Evolutionary conservation across 2,329 filamentous ascomycete genomes (phyloP).

Genomic region (Plenodomus lindquistii): DNA sequence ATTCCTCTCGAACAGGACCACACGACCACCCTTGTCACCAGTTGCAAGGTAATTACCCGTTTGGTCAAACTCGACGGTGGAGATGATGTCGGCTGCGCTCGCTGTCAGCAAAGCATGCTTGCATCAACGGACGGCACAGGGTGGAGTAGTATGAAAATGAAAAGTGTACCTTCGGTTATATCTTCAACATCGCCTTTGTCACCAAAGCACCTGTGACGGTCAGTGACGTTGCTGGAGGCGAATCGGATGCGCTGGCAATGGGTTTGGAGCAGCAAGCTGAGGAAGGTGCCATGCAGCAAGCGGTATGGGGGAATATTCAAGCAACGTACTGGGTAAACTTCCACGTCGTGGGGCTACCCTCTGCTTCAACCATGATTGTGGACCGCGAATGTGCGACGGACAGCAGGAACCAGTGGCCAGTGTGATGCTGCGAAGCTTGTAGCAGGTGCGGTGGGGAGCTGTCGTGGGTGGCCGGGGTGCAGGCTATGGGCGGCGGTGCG

Average conservation of each 20-base stretch:
- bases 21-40: conserved; percentile 85
- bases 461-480: conserved; percentile 7
- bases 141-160: conserved; percentile 2
- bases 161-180: conserved; percentile 82
- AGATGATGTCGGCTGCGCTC: conserved; percentile 79
- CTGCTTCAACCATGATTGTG: conserved; percentile 90
- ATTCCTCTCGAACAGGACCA: conserved; percentile 88
- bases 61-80: conserved; percentile 87
- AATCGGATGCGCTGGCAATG: not conserved
- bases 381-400: conserved; percentile 10
- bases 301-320: not conserved
- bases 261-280: not conserved
- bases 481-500: conserved; percentile 15
- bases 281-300: not conserved
- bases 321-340: conserved; percentile 95
- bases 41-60: conserved; percentile 88
- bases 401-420: conserved; percentile 15
- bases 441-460: conserved; percentile 4
- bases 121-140: conserved; percentile 8
- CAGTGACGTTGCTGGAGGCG: conserved; percentile 18
- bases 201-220: conserved; percentile 82
- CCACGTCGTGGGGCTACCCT: conserved; percentile 94
- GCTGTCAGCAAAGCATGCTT: conserved; percentile 16
- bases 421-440: conserved; percentile 16
- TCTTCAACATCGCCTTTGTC: conserved; percentile 99